A percentile compares a stretch with the other conserved stretches of the same genome.
phyloP scores from a whole-genome alignment of 345 rosid species.

The Iberis pinnata region DNA sequence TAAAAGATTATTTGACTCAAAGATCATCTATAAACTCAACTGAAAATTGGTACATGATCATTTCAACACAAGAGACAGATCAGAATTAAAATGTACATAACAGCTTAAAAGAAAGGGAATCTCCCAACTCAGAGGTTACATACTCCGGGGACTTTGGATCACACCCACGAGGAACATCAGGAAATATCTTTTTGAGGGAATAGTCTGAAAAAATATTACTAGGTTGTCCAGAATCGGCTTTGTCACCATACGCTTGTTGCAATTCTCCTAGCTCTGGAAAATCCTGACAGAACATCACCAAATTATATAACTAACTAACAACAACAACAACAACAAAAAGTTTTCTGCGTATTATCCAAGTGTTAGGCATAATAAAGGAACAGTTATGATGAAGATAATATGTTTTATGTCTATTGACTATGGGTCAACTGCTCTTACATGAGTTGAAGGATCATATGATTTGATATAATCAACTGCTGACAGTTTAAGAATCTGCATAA shows the following conservation, averaged over 20 bases:
- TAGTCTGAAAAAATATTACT: constrained; percentile 33
- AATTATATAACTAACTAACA: constrained; percentile 5
- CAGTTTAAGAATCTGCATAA: constrained; percentile 69
- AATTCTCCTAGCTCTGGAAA: constrained; percentile 67
- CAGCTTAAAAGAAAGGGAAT: constrained; percentile 10
- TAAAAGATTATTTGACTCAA: constrained; percentile 27
- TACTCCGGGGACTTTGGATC: constrained; percentile 76
- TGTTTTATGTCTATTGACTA: not conserved
- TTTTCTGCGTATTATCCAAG: not conserved
- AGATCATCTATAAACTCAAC: constrained; percentile 21
- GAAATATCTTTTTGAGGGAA: constrained; percentile 56
- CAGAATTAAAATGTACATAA: constrained; percentile 5
- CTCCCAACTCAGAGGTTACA: constrained; percentile 22
- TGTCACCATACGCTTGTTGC: constrained; percentile 55
- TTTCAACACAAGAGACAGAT: no score
- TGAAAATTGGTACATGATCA: not conserved
- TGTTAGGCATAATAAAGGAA: constrained; percentile 5
- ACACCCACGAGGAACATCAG: constrained; percentile 70
- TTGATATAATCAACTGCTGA: constrained; percentile 61
- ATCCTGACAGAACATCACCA: constrained; percentile 36
- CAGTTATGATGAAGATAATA: constrained; percentile 12
- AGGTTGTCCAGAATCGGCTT: constrained; percentile 43
- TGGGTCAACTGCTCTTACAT: constrained; percentile 45
- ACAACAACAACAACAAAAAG: no score
- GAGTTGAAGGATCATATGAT: constrained; percentile 66